phyloP scores from a whole-genome alignment of 192 early-diverging fungal species.

The Polychytrium aggregatum region DNA sequence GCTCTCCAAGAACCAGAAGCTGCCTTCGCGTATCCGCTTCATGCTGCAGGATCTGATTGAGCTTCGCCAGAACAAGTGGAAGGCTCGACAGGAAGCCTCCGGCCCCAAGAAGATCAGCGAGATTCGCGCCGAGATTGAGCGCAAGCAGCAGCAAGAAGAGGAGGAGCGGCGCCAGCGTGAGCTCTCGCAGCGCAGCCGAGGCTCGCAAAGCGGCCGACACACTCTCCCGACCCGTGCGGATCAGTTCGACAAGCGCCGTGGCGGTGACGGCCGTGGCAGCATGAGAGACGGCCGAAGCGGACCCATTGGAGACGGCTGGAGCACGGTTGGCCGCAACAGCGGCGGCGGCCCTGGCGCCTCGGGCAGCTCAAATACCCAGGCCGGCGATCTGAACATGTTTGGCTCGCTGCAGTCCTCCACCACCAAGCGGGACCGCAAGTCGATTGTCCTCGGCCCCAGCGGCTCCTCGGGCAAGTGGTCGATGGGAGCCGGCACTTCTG shows the following conservation, averaged over 20 bases:
- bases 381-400: conserved; percentile 65
- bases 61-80: conserved; percentile 69
- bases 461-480: too few relatives aligned
- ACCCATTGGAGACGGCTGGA: conserved; percentile 18
- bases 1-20: conserved; percentile 53
- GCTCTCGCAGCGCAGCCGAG: conserved; percentile 47
- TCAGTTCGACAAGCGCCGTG: conserved; percentile 38
- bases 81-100: conserved; percentile 39
- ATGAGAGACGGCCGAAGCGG: conserved; percentile 23
- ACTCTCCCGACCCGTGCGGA: conserved; percentile 50
- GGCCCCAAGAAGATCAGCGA: conserved; percentile 88
- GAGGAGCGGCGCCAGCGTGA: conserved; percentile 54
- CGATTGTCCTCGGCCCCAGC: conserved; percentile 43
- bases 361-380: conserved; percentile 34
- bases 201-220: conserved; percentile 17
- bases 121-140: conserved; percentile 65
- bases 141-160: conserved; percentile 61
- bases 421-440: conserved; percentile 32
- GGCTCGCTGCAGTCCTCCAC: conserved; percentile 62
- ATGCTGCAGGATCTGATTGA: conserved; percentile 86
- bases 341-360: conserved; percentile 41
- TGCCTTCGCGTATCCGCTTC: conserved; percentile 85
- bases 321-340: conserved; percentile 50
- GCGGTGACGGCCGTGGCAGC: conserved; percentile 41
- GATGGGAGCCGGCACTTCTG: too few relatives aligned